These are phyloP conservation scores for Tillandsia leiboldiana DNA, from an alignment of 176 grass and related monocot genomes.

Conservation along the genomic window DNA sequence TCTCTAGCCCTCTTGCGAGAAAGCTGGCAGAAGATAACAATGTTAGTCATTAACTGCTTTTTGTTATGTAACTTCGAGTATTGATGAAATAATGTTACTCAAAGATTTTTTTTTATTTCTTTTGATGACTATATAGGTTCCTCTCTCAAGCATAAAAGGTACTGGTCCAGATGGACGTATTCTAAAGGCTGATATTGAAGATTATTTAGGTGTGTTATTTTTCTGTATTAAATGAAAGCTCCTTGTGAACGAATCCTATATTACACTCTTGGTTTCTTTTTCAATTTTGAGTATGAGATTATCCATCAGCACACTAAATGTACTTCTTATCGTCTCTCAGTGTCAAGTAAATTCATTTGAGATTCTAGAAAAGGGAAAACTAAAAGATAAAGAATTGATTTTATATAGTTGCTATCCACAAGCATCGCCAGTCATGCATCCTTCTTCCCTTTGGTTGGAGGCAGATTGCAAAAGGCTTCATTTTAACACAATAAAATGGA, in stretches of 20 bases:
- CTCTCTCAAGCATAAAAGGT: conserved; percentile 77
- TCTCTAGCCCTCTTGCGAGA: conserved; percentile 74
- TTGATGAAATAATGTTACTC: background rate
- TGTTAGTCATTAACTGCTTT: conserved; percentile 25
- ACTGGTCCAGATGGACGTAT: conserved; percentile 92
- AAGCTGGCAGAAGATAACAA: conserved; percentile 96
- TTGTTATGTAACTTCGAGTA: background rate
- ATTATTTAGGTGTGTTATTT: conserved; percentile 62
- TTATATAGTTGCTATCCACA: too few relatives aligned
- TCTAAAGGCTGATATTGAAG: conserved; percentile 91
- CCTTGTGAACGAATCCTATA: background rate
- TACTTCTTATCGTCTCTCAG: too few relatives aligned
- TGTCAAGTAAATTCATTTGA: too few relatives aligned
- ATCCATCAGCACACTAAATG: background rate
- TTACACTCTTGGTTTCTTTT: background rate
- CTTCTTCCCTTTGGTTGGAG: too few relatives aligned
- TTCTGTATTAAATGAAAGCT: background rate
- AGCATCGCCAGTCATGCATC: too few relatives aligned
- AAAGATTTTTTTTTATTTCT: background rate
- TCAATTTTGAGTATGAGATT: background rate
- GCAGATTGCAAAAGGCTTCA: too few relatives aligned
- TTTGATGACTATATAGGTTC: conserved; percentile 36
- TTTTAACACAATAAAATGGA: too few relatives aligned
- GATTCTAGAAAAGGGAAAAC: too few relatives aligned
- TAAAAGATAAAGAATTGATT: too few relatives aligned